Evolutionary conservation across 2,329 filamentous ascomycete genomes (phyloP), one percentile per base, ranked within the genome.

Genomic region (Samsoniella hepiali): DNA sequence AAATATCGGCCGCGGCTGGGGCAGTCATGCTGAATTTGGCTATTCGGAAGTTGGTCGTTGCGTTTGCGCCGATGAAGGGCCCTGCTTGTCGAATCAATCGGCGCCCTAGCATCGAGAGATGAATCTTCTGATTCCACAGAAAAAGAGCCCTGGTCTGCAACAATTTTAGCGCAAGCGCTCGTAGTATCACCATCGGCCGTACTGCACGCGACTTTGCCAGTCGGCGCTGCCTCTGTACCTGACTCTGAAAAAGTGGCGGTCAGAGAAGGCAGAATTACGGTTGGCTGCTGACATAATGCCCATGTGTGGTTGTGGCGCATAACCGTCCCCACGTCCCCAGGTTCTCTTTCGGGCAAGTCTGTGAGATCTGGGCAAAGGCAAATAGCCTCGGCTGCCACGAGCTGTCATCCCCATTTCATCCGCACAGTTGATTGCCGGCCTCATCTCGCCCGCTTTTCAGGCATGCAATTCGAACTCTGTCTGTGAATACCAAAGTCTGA

Each of bases 221-320:
- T 50, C 32, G 15, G 9, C 22, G 15, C 4, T 42, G 36, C 58
- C 29, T 47, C 58, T 60, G 47, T 44, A 36, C 27, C 47, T 47
- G 51, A 49, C 44, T 22, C 44, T 56, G 40, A 63, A 63, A 63
- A 57, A 40, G 38, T 49, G 27, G 60, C 53, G 60, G 60, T 63
- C 60, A 27, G 15, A 3, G 22, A 5, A 8, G 60, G 60, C 60
- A 63, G 60, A 56, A 63, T 36, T n/a, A 29, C 34, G 10, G 17
- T 40, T 44, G 10, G 32, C 7, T 44, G 58, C 58, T 60, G 58
- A 60, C 58, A 44, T 60, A 60, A 60, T 45, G 17, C 6, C 4
- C 13, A 10, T 2, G 17, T 22, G 32, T 49, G 11, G 31, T 22
- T 22, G 22, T 22, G 22, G 29, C 31, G 49, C 29, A 53, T 15